Evolutionary conservation across 371 early-diverging fungal species (phyloP), one percentile per base, ranked within the genome.

Genomic region (Cokeromyces recurvatus): DNA sequence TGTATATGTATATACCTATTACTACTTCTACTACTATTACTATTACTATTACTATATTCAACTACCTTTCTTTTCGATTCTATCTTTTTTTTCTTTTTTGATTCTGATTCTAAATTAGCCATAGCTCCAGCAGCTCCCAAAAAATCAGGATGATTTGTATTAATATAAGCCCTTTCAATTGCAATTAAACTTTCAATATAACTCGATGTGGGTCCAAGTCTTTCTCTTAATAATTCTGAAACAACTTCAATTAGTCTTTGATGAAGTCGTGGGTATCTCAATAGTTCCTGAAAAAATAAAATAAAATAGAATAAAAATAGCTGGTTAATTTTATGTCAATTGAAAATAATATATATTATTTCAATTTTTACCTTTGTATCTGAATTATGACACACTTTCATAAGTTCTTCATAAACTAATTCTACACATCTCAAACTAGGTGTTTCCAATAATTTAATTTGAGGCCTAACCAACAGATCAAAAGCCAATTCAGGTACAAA

Each of bases 71-170:
- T 46, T 22, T 57, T 52, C 11, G 19, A 32, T 2, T 64, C 67
- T 19, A 43, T 46, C 43, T 65, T 71, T 55, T 74, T 74, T 48
- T 81, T 80, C 59, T 69, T 73, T 39, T 70, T 75, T 7, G 69
- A 64, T 32, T 71, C 75, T 9, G 52, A 68, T 47, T 81, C 79
- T 9, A 86, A 38, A 7, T 70, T 72, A 14, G 77, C 67, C 77
- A 91, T 80, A 17, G 91, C 90, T n/a, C 89, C 89, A 1, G 83
- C 84, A 0, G 84, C 91, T 37, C 92, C 89, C 45, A 89, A 76
- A 62, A 94, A 94, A 57, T 95, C 94, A 4, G 94, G 92, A 64
- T 95, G 94, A 62, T 89, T 91, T 40, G 95, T 95, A 57, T 92
- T 93, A 59, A 96, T 92, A 58, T 94, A 96, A 1, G 91, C 85